A percentile compares a stretch with the other conserved stretches of the same genome.
These are phyloP conservation scores for Curvularia eragrostidis DNA, from an alignment of 2,329 filamentous ascomycete species.

Conservation along the genomic window DNA sequence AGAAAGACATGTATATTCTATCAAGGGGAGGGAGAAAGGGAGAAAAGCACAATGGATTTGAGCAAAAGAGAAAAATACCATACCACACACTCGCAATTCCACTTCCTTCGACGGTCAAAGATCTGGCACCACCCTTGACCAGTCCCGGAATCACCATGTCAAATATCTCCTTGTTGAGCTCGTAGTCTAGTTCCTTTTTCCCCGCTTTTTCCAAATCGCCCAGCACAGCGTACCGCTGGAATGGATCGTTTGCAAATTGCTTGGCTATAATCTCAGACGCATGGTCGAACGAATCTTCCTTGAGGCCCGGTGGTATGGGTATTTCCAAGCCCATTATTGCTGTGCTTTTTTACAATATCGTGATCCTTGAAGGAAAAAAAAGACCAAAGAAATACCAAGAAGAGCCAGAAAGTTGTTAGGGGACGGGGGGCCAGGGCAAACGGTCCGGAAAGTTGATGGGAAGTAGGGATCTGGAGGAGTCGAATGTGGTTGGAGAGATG, in stretches of 20 bases:
- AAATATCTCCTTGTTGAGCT: constrained; percentile 10
- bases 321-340: not conserved
- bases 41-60: no score
- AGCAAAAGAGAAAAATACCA: not conserved
- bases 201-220: constrained; percentile 3
- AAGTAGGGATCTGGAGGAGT: not conserved
- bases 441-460: no score
- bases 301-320: constrained; percentile 6
- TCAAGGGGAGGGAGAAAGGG: no score
- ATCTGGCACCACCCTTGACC: constrained; percentile 6
- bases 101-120: constrained; percentile 11
- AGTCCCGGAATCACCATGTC: not conserved
- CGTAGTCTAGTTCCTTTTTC: not conserved
- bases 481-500: not conserved
- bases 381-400: no score
- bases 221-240: constrained; percentile 9
- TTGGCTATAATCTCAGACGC: constrained; percentile 11
- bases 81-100: constrained; percentile 17
- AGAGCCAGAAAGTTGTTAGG: no score
- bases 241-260: constrained; percentile 10
- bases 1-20: no score
- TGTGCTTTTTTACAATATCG: not conserved
- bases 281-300: constrained; percentile 14
- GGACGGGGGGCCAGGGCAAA: no score
- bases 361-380: not conserved